phyloP scores from a whole-genome alignment of 2,329 filamentous ascomycete genomes.

The Penicillium concentricum region DNA sequence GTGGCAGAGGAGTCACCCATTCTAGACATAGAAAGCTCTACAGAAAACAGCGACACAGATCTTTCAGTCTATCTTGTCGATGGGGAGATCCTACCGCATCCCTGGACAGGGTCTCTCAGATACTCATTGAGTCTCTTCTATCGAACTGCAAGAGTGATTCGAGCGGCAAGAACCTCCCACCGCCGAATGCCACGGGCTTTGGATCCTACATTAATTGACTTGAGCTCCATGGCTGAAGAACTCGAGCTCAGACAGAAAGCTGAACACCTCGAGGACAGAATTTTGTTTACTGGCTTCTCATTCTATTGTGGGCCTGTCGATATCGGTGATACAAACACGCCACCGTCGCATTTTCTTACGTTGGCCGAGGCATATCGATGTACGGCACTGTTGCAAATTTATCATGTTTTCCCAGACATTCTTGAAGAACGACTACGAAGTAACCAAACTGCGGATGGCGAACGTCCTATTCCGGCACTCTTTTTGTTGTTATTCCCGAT shows the following conservation, averaged over 20 bases:
- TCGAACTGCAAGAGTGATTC: conserved; percentile 19
- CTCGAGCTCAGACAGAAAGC: conserved; percentile 20
- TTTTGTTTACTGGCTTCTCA: conserved; percentile 20
- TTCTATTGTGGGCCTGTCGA: conserved; percentile 24
- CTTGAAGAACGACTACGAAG: conserved; percentile 16
- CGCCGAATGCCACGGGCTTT: conserved; percentile 12
- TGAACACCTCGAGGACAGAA: conserved; percentile 19
- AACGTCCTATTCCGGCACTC: conserved; percentile 12
- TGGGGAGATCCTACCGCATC: conserved; percentile 21
- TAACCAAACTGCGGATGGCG: conserved; percentile 7
- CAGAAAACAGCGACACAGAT: conserved; percentile 14
- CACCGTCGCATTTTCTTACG: conserved; percentile 23
- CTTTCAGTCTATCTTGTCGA: conserved; percentile 23
- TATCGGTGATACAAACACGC: conserved; percentile 24
- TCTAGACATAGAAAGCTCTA: conserved; percentile 15
- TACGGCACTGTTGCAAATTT: conserved; percentile 22
- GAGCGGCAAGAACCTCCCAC: conserved; percentile 13
- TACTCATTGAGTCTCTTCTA: conserved; percentile 21
- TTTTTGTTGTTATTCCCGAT: conserved; percentile 17
- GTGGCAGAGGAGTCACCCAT: conserved; percentile 22
- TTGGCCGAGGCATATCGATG: conserved; percentile 24
- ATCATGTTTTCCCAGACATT: conserved; percentile 24
- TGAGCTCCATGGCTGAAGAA: conserved; percentile 18
- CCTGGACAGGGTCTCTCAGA: conserved; percentile 23
- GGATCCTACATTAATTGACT: conserved; percentile 17